phyloP scores from a whole-genome alignment of 192 early-diverging fungal genomes.

The Entomortierella beljakovae region DNA sequence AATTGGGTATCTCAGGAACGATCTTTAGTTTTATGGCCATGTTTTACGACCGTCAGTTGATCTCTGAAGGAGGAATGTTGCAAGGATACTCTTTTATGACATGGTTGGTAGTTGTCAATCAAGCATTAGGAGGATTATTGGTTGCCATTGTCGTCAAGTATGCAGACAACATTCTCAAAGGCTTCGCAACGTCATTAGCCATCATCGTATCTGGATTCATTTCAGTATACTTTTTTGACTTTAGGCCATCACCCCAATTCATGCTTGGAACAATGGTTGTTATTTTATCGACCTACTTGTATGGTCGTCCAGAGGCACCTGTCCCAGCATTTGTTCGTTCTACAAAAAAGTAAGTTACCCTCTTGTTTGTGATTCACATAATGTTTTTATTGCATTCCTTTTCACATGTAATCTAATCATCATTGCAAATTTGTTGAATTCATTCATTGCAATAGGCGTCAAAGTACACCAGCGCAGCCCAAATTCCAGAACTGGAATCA shows the following conservation, averaged over 20 bases:
- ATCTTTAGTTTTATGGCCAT: neutral
- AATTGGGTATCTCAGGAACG: slow-evolving; percentile 1
- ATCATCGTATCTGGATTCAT: neutral
- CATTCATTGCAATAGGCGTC: neutral
- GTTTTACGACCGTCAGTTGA: neutral
- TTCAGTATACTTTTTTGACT: neutral
- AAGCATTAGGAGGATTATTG: neutral
- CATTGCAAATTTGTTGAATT: neutral
- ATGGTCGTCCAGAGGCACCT: neutral
- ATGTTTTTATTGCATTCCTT: neutral
- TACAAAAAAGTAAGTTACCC: neutral
- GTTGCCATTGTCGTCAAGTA: neutral
- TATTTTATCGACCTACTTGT: neutral
- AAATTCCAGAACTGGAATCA: neutral
- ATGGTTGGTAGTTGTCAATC: neutral
- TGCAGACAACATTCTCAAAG: neutral
- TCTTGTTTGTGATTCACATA: neutral
- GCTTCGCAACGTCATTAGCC: neutral
- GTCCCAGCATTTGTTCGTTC: neutral
- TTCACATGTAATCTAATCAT: neutral
- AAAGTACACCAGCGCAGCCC: neutral
- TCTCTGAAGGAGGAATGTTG: neutral
- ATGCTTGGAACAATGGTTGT: neutral
- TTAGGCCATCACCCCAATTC: neutral
- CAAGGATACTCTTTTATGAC: neutral